Base-by-base conservation (phyloP, 108 stramenopile genomes). In the Cyclotella baltica region DNA sequence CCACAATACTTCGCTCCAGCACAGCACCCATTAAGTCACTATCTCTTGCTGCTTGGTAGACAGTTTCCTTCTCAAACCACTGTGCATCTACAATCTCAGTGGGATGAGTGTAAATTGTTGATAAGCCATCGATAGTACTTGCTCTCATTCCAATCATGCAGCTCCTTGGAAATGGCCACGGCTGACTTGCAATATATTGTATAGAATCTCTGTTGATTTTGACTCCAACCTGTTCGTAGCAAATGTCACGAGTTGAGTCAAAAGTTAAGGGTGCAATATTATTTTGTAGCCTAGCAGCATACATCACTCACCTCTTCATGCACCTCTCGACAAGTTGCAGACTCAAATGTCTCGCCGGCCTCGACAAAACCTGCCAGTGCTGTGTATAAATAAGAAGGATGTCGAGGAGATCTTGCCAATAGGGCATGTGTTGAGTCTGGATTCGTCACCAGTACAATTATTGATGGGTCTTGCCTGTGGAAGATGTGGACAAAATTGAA, bases 321-420 rank as follows among this genome's bases (percentile, higher is more conserved):
- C 3, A 87, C 86, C 72, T 96, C 95, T 37, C 95, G 74, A 4
- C 68, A 71, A 11, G 92, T 90, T 38, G 91, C 91, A 50, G 47
- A 51, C 78, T 96, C 95, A 62, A 92, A 86, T 15, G 90, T 91
- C 83, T 96, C 95, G 13, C 95, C 95, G 5, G 91, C 92, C 65
- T 96, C 95, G 0, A 96, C 91, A 70, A 96, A 96, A 9, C 95
- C 95, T 18, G 95, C 95, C 19, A 96, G 57, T 0, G 84, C 84
- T 4, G 95, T 93, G 57, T 90, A 85, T 37, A 96, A 50, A 57
- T 84, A 87, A 0, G 78, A 71, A 13, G 92, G 91, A 76, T 93
- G 92, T 0, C 92, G 77, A 0, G 78, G 78, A 47, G 90, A 91
- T 40, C 89, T 77, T 52, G 88, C 95, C 63, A 96, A 71, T 10